Evolutionary conservation across 768 basidiomycete species (phyloP), one percentile per base, ranked within the genome.

Genomic region (Lentinus tigrinus): DNA sequence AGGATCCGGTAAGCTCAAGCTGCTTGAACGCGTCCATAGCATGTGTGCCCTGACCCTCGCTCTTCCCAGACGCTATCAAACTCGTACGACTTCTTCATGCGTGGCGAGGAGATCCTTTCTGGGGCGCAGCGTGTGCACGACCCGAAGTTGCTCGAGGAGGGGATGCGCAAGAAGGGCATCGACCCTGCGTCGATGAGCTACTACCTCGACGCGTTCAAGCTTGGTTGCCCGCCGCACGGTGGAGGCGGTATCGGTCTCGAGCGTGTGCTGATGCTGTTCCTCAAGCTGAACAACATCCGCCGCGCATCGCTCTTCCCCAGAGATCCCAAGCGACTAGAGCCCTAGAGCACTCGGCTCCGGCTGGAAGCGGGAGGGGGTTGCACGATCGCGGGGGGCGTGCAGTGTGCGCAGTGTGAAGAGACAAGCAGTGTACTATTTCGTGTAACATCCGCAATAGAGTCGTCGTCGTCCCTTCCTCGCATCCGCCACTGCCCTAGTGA

Each of bases 31-130:
- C 8, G 14, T 61, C 48, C 8, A 14, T 46, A 28, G 23, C 31
- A 3, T 11, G 31, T 31, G 31, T 31, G n/a, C 14, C 10, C 49
- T 51, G 38, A 49, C 3, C 28, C 26, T n/a, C 26, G 26, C 47
- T 59, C 51, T 47, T 43, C 47, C 61, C 67, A 95, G 89, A 86
- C 85, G 8, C 78, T 97, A 39, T 98, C 97, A 50, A 98, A 98
- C 75, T 98, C 97, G 23, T 99, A 98, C 74, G 97, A 99, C 76
- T 98, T 99, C 77, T 98, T 99, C 83, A 98, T 99, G 96, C 85
- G 97, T 31, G 97, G 97, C 11, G 95, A 99, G 75, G 97, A 99
- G 74, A 98, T 99, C 68, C 81, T 98, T 39, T 98, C 96, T 3
- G 97, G 97, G 16, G 97, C 96, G 26, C 97, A 99, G 73, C 94